phyloP scores from a whole-genome alignment of 2,329 filamentous ascomycete species.

The Colletotrichum godetiae region DNA sequence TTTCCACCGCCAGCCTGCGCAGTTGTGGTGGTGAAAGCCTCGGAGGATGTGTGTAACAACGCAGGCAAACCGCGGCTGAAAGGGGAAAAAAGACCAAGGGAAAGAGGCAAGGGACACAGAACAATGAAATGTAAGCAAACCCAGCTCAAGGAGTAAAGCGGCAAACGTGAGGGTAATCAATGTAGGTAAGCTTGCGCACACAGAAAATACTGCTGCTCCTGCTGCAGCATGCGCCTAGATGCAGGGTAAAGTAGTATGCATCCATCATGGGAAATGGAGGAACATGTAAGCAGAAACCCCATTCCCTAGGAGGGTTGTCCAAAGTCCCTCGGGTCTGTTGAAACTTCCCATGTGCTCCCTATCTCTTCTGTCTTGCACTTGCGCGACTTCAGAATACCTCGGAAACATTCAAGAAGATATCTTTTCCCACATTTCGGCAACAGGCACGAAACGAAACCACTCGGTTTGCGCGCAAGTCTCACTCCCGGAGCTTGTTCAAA shows the following conservation, averaged over 20 bases:
- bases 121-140: neutral
- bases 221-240: constrained; percentile 14
- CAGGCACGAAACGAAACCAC: neutral
- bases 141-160: neutral
- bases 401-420: neutral
- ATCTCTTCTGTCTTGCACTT: neutral
- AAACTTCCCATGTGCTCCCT: neutral
- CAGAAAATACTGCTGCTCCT: neutral
- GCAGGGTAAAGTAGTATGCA: neutral
- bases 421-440: too few species aligned
- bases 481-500: neutral
- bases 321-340: neutral
- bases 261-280: neutral
- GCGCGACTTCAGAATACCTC: neutral
- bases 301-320: neutral
- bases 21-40: neutral
- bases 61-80: constrained; percentile 3
- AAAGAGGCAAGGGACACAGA: neutral
- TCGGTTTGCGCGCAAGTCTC: neutral
- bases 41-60: neutral
- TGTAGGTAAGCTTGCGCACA: neutral
- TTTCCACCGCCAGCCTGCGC: neutral
- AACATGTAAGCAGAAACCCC: constrained; percentile 2
- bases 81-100: neutral
- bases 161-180: neutral